phyloP scores from a whole-genome alignment of 192 early-diverging fungal species.

The Geranomyces variabilis region DNA sequence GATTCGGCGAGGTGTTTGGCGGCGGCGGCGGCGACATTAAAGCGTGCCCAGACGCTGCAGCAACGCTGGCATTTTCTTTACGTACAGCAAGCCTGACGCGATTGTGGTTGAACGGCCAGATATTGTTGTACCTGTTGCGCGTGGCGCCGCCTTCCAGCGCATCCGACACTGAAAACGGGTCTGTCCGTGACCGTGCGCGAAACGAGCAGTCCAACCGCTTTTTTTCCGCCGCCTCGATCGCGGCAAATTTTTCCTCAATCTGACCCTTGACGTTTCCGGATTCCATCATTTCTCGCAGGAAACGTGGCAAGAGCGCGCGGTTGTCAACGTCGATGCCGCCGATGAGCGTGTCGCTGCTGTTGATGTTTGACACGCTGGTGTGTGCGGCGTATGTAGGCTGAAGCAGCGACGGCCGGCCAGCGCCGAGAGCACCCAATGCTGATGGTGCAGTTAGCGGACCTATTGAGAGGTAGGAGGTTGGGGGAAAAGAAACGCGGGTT shows the following conservation, averaged over 20 bases:
- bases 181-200: slow-evolving; percentile 35
- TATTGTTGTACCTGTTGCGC: slow-evolving; percentile 83
- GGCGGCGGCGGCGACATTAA: neutral
- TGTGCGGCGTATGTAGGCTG: slow-evolving; percentile 32
- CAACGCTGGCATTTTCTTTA: neutral
- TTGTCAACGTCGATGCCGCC: neutral
- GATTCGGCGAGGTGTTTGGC: neutral
- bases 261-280: slow-evolving; percentile 17
- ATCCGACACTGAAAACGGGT: slow-evolving; percentile 74
- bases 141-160: slow-evolving; percentile 73
- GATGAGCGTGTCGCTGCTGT: neutral
- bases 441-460: slow-evolving; percentile 34
- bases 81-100: slow-evolving; percentile 22
- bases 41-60: neutral
- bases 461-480: too few species aligned
- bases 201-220: slow-evolving; percentile 64
- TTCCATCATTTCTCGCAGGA: slow-evolving; percentile 32
- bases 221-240: slow-evolving; percentile 55
- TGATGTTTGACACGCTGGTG: slow-evolving; percentile 12
- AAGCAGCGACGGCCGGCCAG: slow-evolving; percentile 9
- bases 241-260: slow-evolving; percentile 33
- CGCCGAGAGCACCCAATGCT: slow-evolving; percentile 26
- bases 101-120: slow-evolving; percentile 70
- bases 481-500: slow-evolving; percentile 1
- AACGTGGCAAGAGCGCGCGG: slow-evolving; percentile 19